phyloP scores from a whole-genome alignment of 768 basidiomycete genomes.

The Termitomyces sp. region DNA sequence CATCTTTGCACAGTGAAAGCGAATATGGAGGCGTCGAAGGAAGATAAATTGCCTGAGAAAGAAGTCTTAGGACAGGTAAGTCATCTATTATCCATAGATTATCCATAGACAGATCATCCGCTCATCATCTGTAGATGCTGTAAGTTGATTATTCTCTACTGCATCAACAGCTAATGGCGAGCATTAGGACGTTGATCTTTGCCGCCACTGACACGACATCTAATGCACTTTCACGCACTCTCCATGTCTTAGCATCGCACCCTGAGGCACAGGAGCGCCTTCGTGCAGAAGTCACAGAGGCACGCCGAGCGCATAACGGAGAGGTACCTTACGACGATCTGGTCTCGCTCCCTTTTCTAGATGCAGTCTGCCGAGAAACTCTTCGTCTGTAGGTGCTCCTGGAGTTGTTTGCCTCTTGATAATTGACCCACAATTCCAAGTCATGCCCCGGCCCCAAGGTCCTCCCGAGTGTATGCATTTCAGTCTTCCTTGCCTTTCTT shows the following conservation, averaged over 20 bases:
- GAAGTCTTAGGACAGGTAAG: neutral
- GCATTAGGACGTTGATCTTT: neutral
- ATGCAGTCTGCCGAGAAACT: slow-evolving; percentile 1
- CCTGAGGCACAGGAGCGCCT: neutral
- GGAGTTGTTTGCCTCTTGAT: neutral
- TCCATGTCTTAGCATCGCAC: neutral
- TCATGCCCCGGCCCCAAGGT: slow-evolving; percentile 1
- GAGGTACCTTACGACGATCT: neutral
- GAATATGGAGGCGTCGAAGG: neutral
- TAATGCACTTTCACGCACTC: neutral
- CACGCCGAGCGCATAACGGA: neutral
- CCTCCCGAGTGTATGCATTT: slow-evolving; percentile 9
- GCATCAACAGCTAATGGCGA: neutral
- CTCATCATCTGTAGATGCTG: slow-evolving; percentile 9
- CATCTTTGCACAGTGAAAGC: neutral
- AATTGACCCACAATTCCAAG: neutral
- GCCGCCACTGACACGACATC: neutral
- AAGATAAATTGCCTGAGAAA: neutral
- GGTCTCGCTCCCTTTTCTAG: neutral
- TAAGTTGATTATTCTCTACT: neutral
- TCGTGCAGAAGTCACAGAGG: neutral
- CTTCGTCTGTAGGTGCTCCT: slow-evolving; percentile 13
- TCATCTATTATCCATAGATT: neutral
- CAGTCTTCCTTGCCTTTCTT: neutral
- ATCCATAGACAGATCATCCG: too few species aligned